Base-by-base conservation (phyloP, 2,329 filamentous ascomycete species). In the Sporothrix globosa region DNA sequence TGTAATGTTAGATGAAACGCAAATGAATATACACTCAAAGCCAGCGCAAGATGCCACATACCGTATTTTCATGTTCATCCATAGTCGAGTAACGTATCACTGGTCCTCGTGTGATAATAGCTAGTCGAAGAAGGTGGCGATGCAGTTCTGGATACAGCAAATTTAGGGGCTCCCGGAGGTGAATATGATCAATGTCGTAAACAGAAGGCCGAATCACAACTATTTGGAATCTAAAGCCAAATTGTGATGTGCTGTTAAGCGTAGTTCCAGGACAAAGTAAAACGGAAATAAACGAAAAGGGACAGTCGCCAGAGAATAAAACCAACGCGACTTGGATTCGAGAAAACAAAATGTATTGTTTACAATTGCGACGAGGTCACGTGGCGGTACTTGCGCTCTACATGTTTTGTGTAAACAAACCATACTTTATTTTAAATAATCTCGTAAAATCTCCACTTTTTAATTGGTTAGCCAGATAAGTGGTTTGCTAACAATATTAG, bases 41-140 rank as follows among this genome's bases (percentile, higher is more conserved):
- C 5, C 17, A 46, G 14, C 4, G 24, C 41, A 34, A 11, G 19
- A 11, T 11, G 19, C 52, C 52, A 74, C 78, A 67, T 76, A 81
- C 79, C 74, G 76, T 44, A 24, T 73, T 73, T 30, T 73, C 73
- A 41, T 41, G 44, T 19, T 56, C 67, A 41, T 74, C 73, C 73
- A 74, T 74, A n/a, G 63, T 39, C 60, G 48, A 52, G 46, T 10
- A 13, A n/a, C 44, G 34, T 44, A n/a, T 13, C 9, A n/a, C n/a
- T 21, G 14, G 34, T 21, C 34, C 9, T 9, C 4, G 5, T 24
- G 5, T n/a, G 24, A 27, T 9, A 9, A 58, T 50, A 17, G 54
- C 34, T 19, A 10, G n/a, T 34, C 56, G 19, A 61, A 17, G n/a
- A 34, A 61, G 34, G 14, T 14, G 13, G 9, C 21, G 56, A 60